Evolutionary conservation across 345 rosid genomes (phyloP), one percentile per base, ranked within the genome.

Genomic region (Streptanthus diversifolius): DNA sequence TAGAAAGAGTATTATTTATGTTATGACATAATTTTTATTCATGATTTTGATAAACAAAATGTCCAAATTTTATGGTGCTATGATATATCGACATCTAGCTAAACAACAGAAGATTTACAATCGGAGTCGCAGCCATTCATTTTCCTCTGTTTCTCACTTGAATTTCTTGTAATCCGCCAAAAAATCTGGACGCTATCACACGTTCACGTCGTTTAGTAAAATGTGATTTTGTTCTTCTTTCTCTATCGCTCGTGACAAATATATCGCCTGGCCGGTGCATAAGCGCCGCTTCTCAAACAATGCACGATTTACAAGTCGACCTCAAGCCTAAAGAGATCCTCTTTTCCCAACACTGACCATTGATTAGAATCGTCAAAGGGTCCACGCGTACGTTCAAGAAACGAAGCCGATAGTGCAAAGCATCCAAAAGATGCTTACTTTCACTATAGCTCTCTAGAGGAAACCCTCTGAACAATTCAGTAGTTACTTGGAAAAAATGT

Each of bases 161-260:
- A 15, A 53, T 12, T 41, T 10, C 27, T 53, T 40, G n/a, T 29
- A 44, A 53, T 8, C 43, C n/a, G 32, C 54, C 59, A n/a, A 32
- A 32, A 24, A 45, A 57, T 57, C 56, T 43, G 33, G 55, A 69
- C 56, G 64, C 17, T 41, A 19, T 51, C 43, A 43, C 43, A 43
- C 63, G 47, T 62, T n/a, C 41, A 43, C 63, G 48, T 63, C 22
- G 5, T 44, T 2, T 15, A 9, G 64, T 37, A 36, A 19, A 61
- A 37, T 56, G 66, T 32, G 49, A 15, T 43, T 45, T 30, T 8
- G 4, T 45, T 37, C 51, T 17, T 33, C 33, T 18, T 56, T 10
- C 14, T 45, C 13, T 8, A 17, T 39, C 15, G 71, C 77, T 73
- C 77, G 78, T 74, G 78, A 66, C 78, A 66, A 57, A 15, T 12